Evolutionary conservation across 179 eudicot genomes (phyloP), one percentile per base, ranked within the genome.

Genomic region (Dionaea muscipula): DNA sequence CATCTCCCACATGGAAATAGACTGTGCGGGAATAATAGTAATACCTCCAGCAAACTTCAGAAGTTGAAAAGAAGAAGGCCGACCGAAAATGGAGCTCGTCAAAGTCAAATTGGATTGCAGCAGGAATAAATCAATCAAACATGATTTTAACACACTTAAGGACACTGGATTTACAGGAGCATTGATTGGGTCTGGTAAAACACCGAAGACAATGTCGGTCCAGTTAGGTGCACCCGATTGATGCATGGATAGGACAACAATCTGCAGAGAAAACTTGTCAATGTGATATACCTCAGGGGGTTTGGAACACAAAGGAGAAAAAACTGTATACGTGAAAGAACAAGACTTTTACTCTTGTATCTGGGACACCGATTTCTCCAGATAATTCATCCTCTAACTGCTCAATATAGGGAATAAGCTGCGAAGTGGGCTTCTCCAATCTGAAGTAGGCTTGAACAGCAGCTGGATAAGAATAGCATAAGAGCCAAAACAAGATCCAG

Each of bases 211-310:
- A 51, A 78, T 81, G 44, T 78, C 48, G 0, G 83, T 72, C 64
- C 27, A 60, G 76, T 75, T 70, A 67, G 70, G 49, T 44, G 54
- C 61, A 59, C 50, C 51, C 16, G 69, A 57, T 43, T 41, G 69
- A 56, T 73, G 81, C 75, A 81, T 70, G 47, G 86, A 81, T 44
- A 81, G 40, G 43, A 81, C 45, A 43, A 60, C 70, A 57, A 81
- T 78, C 86, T 81, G 74, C 38, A 28, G 16, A 35, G 49, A 61
- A 23, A 22, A 59, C 17, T 23, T 27, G 10, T 6, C 18, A 50
- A 65, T 57, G 53, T 18, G 41, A 39, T 47, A 13, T 54, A 21
- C 48, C 43, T 20, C 23, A 7, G 10, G 18, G 18, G 17, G 44
- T 21, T 1, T 31, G 26, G 22, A 13, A 2, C 18, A 51, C 26